Percentiles rank a stretch among this genome's conserved stretches.
Evolutionary conservation across 805 yeast species (phyloP).

Genomic region (Yarrowia keelungensis): DNA sequence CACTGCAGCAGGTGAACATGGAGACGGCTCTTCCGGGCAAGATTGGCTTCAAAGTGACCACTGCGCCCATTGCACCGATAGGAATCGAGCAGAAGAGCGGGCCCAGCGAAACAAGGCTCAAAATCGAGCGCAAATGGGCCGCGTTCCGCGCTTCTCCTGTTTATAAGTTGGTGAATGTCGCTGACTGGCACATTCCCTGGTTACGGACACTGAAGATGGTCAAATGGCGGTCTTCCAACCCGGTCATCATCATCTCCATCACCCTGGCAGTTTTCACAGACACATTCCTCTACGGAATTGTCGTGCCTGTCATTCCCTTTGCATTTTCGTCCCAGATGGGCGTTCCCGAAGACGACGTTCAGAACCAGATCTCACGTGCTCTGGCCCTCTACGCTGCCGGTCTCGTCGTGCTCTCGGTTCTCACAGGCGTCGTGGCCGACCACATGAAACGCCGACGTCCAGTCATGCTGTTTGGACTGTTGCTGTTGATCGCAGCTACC

Average conservation of each 20-base stretch:
- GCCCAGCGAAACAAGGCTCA: not conserved
- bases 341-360: conserved; percentile 45
- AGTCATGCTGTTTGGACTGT: conserved; percentile 48
- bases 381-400: conserved; percentile 50
- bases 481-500: conserved; percentile 48
- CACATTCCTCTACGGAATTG: conserved; percentile 47
- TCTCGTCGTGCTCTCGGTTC: conserved; percentile 47
- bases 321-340: conserved; percentile 47
- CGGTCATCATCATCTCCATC: conserved; percentile 46
- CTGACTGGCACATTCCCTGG: conserved; percentile 31
- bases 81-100: conserved; percentile 8
- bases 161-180: not conserved
- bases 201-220: conserved; percentile 21
- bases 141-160: not conserved
- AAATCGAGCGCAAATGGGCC: conserved; percentile 3
- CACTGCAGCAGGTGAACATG: conserved; percentile 1
- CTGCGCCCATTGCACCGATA: conserved; percentile 8
- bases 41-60: conserved; percentile 11
- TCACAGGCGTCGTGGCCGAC: conserved; percentile 48
- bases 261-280: conserved; percentile 50
- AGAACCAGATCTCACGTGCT: conserved; percentile 46
- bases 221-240: conserved; percentile 43
- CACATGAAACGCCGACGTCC: conserved; percentile 42
- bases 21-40: conserved; percentile 9
- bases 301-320: conserved; percentile 50